These are phyloP conservation scores for Fusarium neocosmosporiellum DNA, from an alignment of 2,329 filamentous ascomycete genomes.

Conservation along the genomic window DNA sequence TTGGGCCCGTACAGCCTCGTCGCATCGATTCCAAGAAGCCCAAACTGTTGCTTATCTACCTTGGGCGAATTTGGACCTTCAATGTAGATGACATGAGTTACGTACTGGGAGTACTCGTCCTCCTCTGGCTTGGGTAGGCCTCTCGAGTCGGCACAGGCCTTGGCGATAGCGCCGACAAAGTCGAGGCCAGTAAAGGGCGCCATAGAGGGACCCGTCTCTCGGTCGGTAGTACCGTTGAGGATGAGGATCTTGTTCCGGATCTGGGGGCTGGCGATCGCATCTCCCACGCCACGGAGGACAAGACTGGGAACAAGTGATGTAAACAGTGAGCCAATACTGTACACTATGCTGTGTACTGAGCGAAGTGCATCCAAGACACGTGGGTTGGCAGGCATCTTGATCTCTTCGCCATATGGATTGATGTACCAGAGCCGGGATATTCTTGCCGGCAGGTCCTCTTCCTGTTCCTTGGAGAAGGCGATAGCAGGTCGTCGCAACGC, in stretches of 20 bases:
- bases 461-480: constrained; percentile 79
- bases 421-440: constrained; percentile 95
- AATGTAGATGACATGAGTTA: constrained; percentile 86
- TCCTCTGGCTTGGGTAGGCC: constrained; percentile 54
- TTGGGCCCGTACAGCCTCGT: constrained; percentile 81
- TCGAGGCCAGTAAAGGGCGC: constrained; percentile 78
- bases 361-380: constrained; percentile 78
- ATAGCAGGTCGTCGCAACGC: constrained; percentile 85
- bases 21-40: constrained; percentile 77
- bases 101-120: constrained; percentile 72
- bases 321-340: constrained; percentile 94
- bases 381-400: constrained; percentile 84
- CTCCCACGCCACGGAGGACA: constrained; percentile 78
- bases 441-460: constrained; percentile 79
- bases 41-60: constrained; percentile 75
- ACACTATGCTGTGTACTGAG: constrained; percentile 77
- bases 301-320: constrained; percentile 89
- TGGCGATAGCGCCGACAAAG: constrained; percentile 83
- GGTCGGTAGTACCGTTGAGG: constrained; percentile 84
- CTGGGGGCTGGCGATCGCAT: constrained; percentile 58
- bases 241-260: constrained; percentile 81
- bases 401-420: constrained; percentile 98
- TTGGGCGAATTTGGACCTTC: constrained; percentile 76
- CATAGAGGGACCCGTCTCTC: constrained; percentile 81
- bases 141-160: constrained; percentile 77